Conservation (phyloP, 768 basidiomycete species). For the Stropharia rugosoannulata region DNA sequence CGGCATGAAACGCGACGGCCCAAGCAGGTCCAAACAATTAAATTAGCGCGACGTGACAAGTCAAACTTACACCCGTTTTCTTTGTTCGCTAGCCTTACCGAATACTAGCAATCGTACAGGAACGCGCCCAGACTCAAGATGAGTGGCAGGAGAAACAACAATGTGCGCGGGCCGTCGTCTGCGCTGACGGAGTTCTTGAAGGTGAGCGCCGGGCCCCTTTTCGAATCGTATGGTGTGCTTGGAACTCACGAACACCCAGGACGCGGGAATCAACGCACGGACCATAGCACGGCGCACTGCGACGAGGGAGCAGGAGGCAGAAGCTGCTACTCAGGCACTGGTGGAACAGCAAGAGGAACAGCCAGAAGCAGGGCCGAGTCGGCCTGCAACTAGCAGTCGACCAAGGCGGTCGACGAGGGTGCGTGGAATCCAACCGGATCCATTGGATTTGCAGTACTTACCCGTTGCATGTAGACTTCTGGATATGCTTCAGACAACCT, state of each 20-base stretch:
- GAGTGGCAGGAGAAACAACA: constrained; percentile 32
- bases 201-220: constrained; percentile 35
- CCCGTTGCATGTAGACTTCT: constrained; percentile 20
- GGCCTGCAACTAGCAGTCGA: constrained; percentile 13
- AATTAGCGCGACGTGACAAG: constrained; percentile 8
- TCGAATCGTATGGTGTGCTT: neutral
- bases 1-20: neutral
- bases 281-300: constrained; percentile 42
- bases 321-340: constrained; percentile 9
- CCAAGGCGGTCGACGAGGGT: constrained; percentile 22
- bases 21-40: constrained; percentile 5
- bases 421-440: neutral
- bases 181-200: constrained; percentile 81
- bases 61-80: neutral
- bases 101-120: neutral
- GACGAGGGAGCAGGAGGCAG: constrained; percentile 16
- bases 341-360: constrained; percentile 23
- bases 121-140: neutral
- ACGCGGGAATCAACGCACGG: constrained; percentile 46
- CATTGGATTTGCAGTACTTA: neutral
- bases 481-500: constrained; percentile 77
- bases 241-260: constrained; percentile 25
- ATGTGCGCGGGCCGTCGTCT: constrained; percentile 79
- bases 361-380: constrained; percentile 48
- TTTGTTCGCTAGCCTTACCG: neutral